These are phyloP conservation scores for Scenedesmus sp. DNA, from an alignment of 163 green algal species.

Conservation along the genomic window DNA sequence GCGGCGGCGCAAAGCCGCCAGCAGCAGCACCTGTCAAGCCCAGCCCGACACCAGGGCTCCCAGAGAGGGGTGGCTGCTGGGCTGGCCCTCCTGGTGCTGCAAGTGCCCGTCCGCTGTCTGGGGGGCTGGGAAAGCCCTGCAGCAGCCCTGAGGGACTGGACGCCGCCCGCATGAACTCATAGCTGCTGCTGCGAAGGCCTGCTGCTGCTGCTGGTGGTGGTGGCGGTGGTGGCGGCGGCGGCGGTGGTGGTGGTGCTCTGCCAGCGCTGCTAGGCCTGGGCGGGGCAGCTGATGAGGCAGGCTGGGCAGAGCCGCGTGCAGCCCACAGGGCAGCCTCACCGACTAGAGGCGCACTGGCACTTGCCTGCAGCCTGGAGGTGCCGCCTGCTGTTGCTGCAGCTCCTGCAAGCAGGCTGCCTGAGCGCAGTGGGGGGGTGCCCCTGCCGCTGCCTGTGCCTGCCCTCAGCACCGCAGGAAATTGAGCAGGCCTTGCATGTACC, in stretches of 20 bases:
- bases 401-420: conserved; percentile 11
- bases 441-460: background rate
- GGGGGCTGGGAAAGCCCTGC: background rate
- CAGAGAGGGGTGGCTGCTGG: background rate
- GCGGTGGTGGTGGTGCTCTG: background rate
- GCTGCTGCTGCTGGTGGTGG: background rate
- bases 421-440: background rate
- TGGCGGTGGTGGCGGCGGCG: background rate
- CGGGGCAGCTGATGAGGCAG: background rate
- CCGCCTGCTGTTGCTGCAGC: conserved; percentile 21
- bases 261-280: background rate
- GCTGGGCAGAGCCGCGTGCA: background rate
- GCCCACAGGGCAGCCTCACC: background rate
- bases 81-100: background rate
- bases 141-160: background rate
- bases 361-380: background rate
- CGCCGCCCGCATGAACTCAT: background rate
- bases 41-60: background rate
- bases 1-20: background rate
- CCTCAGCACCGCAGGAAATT: background rate
- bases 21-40: background rate
- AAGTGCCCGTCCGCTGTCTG: background rate
- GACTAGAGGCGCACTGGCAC: conserved; percentile 3
- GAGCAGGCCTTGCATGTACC: background rate
- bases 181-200: background rate